Base-by-base conservation (phyloP, 1,139 yeast species). In the Yamadazyma membranifaciens region DNA sequence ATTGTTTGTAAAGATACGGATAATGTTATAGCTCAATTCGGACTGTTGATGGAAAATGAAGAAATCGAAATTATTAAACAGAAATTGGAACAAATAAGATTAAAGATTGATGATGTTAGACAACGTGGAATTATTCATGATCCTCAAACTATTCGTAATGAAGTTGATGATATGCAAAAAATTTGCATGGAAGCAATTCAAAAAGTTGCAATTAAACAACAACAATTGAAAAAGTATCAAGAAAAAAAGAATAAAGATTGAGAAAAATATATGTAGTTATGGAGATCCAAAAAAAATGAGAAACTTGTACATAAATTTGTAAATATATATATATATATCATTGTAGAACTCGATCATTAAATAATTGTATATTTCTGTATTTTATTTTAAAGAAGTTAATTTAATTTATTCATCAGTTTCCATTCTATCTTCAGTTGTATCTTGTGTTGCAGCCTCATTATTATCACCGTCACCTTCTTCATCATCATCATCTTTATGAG, bases 1-100 rank as follows among this genome's bases (percentile, higher is more conserved):
- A 71, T 79, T 12, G 67, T 79, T 46, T 68, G 81, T 36, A 66
- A 75, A 6, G 85, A 79, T 46, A 75, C 83, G 0, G 82, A 77
- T 36, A 69, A 67, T 48, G 78, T 80, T 0, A 57, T 79, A 26
- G 49, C 56, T 3, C 75, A 69, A 47, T 78, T 72, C 52, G 77
- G 77, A 2, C 50, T 56, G 17, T 39, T 66, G 50, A 60, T 67
- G 76, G 62, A 62, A 2, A 63, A 61, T 4, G 60, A 54, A 9
- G 79, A 75, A 28, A 66, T 54, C 39, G 54, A 54, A 0, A 46
- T 65, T 12, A 55, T 67, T 2, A 46, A 54, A 1, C 35, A 31
- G 1, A 65, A 62, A 44, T 57, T 81, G 6, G 52, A 52, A 7
- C 60, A 54, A 1, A 69, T 79, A 34, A 57, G 75, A 45, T 45